phyloP scores from a whole-genome alignment of 192 early-diverging fungal species.

The Mortierella alpina region DNA sequence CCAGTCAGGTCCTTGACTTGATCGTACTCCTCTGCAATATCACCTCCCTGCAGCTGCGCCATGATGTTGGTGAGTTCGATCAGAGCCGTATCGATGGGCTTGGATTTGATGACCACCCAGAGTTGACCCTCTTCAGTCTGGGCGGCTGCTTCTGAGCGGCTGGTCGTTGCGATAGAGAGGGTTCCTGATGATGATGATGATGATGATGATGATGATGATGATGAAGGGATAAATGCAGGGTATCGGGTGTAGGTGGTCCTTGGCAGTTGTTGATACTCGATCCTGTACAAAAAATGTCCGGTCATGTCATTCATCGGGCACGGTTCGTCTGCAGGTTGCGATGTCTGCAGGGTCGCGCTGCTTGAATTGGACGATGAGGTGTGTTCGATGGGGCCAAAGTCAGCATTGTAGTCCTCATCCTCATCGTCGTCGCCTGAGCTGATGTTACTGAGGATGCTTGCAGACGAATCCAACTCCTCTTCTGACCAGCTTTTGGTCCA shows the following conservation, averaged over 20 bases:
- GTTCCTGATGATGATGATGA: neutral
- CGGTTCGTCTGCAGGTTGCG: conserved; percentile 2
- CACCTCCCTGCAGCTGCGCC: conserved; percentile 47
- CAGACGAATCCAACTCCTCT: conserved; percentile 39
- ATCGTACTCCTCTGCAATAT: conserved; percentile 46
- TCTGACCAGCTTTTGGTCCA: conserved; percentile 26
- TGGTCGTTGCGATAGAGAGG: conserved; percentile 11
- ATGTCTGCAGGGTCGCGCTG: neutral
- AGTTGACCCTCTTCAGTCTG: conserved; percentile 11
- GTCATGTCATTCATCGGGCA: conserved; percentile 51
- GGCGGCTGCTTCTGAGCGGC: neutral
- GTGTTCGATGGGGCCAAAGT: neutral
- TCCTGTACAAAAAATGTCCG: conserved; percentile 42
- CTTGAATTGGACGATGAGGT: neutral
- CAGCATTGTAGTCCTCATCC: conserved; percentile 12
- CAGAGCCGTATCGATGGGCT: conserved; percentile 50
- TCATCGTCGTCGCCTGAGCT: conserved; percentile 41
- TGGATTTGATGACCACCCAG: conserved; percentile 47
- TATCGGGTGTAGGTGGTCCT: neutral
- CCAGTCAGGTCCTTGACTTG: conserved; percentile 49
- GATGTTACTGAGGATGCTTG: conserved; percentile 51
- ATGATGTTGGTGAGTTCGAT: conserved; percentile 54
- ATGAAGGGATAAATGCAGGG: neutral
- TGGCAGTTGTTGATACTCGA: conserved; percentile 12
- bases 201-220: neutral